A percentile compares a stretch with the other conserved stretches of the same genome.
Evolutionary conservation across 345 rosid genomes (phyloP).

Genomic region (Eucalyptus marginata): DNA sequence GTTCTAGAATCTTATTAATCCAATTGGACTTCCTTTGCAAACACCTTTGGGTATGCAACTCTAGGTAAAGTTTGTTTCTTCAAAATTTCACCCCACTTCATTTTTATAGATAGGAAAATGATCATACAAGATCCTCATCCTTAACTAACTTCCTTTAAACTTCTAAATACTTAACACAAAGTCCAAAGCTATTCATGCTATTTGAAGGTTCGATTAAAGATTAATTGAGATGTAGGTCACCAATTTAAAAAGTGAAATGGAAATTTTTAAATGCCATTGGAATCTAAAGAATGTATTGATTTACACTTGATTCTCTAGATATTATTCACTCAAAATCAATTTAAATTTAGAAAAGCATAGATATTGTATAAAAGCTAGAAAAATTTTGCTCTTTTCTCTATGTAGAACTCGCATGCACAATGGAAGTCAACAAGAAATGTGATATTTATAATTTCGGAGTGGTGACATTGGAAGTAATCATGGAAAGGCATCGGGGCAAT

Average conservation of each 20-base stretch:
- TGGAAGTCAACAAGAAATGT: not conserved
- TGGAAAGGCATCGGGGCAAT: not conserved
- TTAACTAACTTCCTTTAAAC: not conserved
- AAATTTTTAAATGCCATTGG: not conserved
- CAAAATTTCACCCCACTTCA: not conserved
- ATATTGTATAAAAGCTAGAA: not conserved
- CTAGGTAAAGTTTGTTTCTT: not conserved
- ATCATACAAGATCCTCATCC: not conserved
- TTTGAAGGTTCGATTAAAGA: not conserved
- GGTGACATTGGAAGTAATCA: not conserved
- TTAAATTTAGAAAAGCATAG: not conserved
- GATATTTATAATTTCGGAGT: not conserved
- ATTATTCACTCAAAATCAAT: not conserved
- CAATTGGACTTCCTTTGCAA: not conserved
- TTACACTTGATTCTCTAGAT: no score
- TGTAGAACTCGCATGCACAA: not conserved
- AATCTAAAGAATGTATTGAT: not conserved
- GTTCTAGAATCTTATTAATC: not conserved
- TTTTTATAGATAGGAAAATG: not conserved
- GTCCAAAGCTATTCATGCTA: not conserved
- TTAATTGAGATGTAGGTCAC: not conserved
- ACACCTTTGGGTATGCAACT: not conserved
- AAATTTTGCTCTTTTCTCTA: not conserved
- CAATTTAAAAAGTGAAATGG: not conserved
- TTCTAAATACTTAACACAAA: not conserved